phyloP scores from a whole-genome alignment of 1,139 yeast genomes.

The Nakaseomyces glabratus region DNA sequence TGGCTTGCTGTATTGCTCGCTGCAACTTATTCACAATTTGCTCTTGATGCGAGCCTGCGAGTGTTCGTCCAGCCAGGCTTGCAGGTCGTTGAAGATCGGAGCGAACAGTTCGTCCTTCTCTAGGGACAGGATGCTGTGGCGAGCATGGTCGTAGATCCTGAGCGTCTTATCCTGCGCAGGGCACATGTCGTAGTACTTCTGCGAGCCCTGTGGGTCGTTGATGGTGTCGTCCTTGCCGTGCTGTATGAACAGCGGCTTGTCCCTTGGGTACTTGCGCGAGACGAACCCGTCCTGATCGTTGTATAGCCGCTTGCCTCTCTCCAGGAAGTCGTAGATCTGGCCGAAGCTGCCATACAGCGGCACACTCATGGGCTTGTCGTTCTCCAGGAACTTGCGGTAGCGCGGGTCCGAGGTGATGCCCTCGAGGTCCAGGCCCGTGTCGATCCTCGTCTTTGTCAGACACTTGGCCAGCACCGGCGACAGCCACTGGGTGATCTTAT shows the following conservation, averaged over 20 bases:
- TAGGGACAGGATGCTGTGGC: constrained; percentile 31
- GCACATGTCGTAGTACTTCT: constrained; percentile 35
- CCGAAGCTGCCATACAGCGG: constrained; percentile 40
- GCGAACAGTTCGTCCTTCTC: constrained; percentile 23
- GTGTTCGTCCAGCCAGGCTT: constrained; percentile 19
- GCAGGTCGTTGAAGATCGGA: constrained; percentile 18
- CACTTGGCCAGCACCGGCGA: constrained; percentile 43
- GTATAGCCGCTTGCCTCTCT: constrained; percentile 26
- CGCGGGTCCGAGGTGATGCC: constrained; percentile 47
- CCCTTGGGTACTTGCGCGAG: constrained; percentile 37
- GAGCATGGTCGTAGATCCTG: constrained; percentile 30
- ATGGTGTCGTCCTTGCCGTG: constrained; percentile 49
- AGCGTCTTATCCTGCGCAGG: constrained; percentile 32
- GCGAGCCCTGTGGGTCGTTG: constrained; percentile 48
- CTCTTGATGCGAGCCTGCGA: too few species aligned
- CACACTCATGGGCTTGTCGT: constrained; percentile 38
- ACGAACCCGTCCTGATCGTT: constrained; percentile 32
- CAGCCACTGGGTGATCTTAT: constrained; percentile 37
- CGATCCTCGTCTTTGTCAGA: constrained; percentile 48
- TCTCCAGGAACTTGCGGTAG: constrained; percentile 40
- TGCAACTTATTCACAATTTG: too few species aligned
- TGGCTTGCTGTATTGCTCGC: too few species aligned
- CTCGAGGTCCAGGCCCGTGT: constrained; percentile 47
- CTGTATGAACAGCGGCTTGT: constrained; percentile 41
- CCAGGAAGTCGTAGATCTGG: constrained; percentile 56